Base-by-base conservation (phyloP, 176 grass and related monocot genomes). In the Bothriochloa decipiens region DNA sequence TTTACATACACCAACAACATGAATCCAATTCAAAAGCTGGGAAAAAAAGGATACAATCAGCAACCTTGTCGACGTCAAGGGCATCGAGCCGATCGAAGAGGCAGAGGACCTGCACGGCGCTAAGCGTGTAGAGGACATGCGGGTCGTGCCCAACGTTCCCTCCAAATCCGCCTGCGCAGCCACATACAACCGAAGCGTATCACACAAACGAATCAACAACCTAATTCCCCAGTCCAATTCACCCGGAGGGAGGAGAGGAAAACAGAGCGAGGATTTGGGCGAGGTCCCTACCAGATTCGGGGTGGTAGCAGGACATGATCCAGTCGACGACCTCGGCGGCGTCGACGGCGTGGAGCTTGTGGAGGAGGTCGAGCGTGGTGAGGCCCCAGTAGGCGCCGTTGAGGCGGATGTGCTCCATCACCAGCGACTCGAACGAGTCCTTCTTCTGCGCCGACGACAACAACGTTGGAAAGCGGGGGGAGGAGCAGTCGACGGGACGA, bases 371-470 rank as follows among this genome's bases (percentile, higher is more conserved):
- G 11, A 98, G 92, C 64, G 95, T 88, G 75, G 92, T 93, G 70
- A 98, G 88, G 23, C 95, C 95, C 95, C 95, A 98, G 83, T 95
- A 98, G 13, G 92, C 95, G 66, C 95, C 95, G 82, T 88, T 95
- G 42, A 90, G 50, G 41, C 95, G 86, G 40, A 98, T 65, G 87
- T 98, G 95, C 87, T 98, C 95, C 89, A 91, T 93, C 79, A 91
- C 85, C 62, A 93, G 74, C 35, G 92, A 93, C 81, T 93, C 91
- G 45, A 98, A 95, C 20, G 91, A 91, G 80, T 95, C 95, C 84
- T 98, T 91, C 67, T 88, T 86, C 95, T 98, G 75, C 84, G 7
- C 43, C 41, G 49, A 17, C 17, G 4, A 66, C 4, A 43, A 49
- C 11, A 32, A 32, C n/a, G 78, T 80, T 42, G 42, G 74, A 39